phyloP scores from a whole-genome alignment of 768 basidiomycete genomes.

The Podaxis rugospora region DNA sequence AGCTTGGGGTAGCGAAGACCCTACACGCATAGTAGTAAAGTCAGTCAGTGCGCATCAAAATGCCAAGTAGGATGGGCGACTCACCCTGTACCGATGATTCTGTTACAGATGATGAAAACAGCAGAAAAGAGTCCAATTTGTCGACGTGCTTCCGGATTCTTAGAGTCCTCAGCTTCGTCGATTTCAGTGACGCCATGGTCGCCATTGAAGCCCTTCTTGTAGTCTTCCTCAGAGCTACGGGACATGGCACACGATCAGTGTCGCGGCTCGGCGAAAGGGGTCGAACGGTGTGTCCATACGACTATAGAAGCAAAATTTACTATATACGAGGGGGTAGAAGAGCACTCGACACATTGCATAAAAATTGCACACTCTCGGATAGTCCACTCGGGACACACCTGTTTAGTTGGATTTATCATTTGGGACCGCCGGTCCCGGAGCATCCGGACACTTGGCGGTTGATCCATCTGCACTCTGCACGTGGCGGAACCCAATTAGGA shows the following conservation, averaged over 20 bases:
- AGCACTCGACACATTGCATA: not conserved
- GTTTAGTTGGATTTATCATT: too few species aligned
- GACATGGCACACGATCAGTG: not conserved
- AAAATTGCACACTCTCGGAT: not conserved
- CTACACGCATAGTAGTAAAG: not conserved
- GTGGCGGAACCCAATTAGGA: not conserved
- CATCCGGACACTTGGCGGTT: too few species aligned
- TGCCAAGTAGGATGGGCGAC: conserved; percentile 28
- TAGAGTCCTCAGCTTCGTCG: not conserved
- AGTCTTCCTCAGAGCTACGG: not conserved
- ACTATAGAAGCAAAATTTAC: not conserved
- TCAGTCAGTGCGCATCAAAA: not conserved
- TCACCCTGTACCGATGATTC: conserved; percentile 33
- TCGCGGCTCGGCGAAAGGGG: not conserved
- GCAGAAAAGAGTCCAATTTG: conserved; percentile 28
- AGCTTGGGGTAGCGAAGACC: conserved; percentile 33
- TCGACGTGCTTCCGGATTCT: not conserved
- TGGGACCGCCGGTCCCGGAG: too few species aligned
- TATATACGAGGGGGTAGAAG: not conserved
- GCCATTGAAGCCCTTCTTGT: not conserved
- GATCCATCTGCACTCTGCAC: not conserved
- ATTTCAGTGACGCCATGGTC: not conserved
- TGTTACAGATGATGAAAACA: conserved; percentile 33
- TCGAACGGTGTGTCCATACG: not conserved
- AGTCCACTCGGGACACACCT: too few species aligned